Conservation (phyloP, 2,329 filamentous ascomycete genomes). For the Juglanconis oblonga region DNA sequence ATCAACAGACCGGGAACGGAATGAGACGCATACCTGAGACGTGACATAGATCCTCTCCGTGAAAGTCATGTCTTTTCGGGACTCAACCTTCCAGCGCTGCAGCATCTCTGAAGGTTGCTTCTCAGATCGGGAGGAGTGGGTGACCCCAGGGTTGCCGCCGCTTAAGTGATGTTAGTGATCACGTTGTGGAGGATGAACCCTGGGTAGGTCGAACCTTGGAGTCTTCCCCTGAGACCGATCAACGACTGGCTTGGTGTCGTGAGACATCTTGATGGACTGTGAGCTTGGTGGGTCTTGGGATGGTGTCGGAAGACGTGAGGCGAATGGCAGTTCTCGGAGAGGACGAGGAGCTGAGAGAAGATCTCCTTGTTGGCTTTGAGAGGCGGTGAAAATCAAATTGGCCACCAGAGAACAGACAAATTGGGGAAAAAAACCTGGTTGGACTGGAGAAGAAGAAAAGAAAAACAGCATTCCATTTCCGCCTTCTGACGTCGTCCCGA, state of each 20-base stretch:
- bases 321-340: not conserved
- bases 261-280: conserved; percentile 10
- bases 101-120: conserved; percentile 14
- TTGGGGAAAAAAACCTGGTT: not conserved
- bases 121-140: not conserved
- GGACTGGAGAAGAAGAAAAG: not conserved
- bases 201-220: not conserved
- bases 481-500: not conserved
- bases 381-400: not conserved
- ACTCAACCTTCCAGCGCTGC: conserved; percentile 12
- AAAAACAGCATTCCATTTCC: not conserved
- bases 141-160: not conserved
- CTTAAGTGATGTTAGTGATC: not conserved
- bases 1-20: not conserved
- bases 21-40: not conserved
- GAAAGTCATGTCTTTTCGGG: conserved; percentile 1
- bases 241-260: conserved; percentile 4
- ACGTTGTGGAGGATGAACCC: not conserved
- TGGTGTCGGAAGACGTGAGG: not conserved
- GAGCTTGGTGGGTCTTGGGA: not conserved
- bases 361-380: not conserved
- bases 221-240: not conserved
- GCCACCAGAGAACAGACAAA: not conserved
- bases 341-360: not conserved
- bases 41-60: not conserved